Conservation (phyloP, 305 asterid genomes). For the Fraxinus latifolia region DNA sequence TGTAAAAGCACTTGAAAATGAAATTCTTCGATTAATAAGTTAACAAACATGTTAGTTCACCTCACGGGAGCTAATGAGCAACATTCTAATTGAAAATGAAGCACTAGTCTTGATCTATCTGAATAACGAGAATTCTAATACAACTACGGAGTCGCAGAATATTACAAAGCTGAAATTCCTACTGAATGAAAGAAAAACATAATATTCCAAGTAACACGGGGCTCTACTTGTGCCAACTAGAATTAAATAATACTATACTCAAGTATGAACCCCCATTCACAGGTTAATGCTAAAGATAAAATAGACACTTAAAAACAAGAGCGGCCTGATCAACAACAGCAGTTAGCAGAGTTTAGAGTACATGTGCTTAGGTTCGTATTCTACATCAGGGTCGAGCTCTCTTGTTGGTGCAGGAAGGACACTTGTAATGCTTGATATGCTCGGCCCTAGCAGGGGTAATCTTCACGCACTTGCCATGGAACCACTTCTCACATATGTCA, state of each 20-base stretch:
- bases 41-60: not conserved
- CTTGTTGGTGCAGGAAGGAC: constrained; percentile 57
- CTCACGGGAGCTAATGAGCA: not conserved
- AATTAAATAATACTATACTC: constrained; percentile 26
- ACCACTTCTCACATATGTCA: constrained; percentile 48
- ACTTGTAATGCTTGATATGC: constrained; percentile 49
- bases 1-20: not conserved
- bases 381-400: constrained; percentile 40
- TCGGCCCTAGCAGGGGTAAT: constrained; percentile 47
- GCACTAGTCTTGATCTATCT: not conserved
- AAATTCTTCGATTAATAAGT: not conserved
- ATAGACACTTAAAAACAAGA: constrained; percentile 22
- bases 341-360: constrained; percentile 10
- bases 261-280: constrained; percentile 31
- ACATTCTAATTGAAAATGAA: not conserved
- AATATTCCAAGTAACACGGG: constrained; percentile 18
- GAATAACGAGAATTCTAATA: not conserved
- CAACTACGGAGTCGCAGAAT: constrained; percentile 7
- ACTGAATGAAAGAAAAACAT: not conserved
- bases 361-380: not conserved
- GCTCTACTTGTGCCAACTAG: constrained; percentile 23
- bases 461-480: constrained; percentile 54
- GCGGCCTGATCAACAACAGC: constrained; percentile 15
- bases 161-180: constrained; percentile 21
- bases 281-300: constrained; percentile 19